These are phyloP conservation scores for Helianthus tuberosus DNA, from an alignment of 129 eudicot species.

Conservation along the genomic window DNA sequence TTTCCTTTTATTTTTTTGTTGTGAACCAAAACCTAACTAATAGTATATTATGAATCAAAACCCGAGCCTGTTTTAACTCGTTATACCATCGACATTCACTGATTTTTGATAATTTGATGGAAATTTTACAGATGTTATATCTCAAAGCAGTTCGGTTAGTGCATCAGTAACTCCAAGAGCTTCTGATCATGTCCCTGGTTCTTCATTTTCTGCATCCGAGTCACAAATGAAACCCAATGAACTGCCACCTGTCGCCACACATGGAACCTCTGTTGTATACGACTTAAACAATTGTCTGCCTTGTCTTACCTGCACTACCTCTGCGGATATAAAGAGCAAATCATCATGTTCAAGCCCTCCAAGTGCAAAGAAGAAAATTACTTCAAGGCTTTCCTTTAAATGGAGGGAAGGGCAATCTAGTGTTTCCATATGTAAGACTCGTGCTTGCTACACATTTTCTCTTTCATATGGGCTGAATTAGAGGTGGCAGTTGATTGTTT, in stretches of 20 bases:
- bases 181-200: constrained; percentile 36
- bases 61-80: neutral
- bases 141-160: constrained; percentile 66
- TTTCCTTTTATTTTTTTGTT: neutral
- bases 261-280: constrained; percentile 43
- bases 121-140: constrained; percentile 46
- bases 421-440: constrained; percentile 58
- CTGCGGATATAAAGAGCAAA: constrained; percentile 52
- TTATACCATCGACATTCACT: constrained; percentile 6
- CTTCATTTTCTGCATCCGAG: constrained; percentile 38
- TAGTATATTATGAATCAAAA: neutral
- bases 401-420: constrained; percentile 69
- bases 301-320: constrained; percentile 68
- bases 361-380: constrained; percentile 53
- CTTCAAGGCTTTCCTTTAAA: constrained; percentile 65
- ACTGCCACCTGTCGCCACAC: constrained; percentile 17
- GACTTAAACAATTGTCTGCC: constrained; percentile 65
- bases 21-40: neutral
- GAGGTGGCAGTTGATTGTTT: constrained; percentile 7
- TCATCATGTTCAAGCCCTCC: constrained; percentile 63
- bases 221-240: constrained; percentile 33
- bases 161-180: constrained; percentile 76
- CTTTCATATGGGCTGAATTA: neutral
- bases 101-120: constrained; percentile 34
- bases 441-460: neutral